phyloP scores from a whole-genome alignment of 2,329 filamentous ascomycete genomes.

The Penicillium sp. region DNA sequence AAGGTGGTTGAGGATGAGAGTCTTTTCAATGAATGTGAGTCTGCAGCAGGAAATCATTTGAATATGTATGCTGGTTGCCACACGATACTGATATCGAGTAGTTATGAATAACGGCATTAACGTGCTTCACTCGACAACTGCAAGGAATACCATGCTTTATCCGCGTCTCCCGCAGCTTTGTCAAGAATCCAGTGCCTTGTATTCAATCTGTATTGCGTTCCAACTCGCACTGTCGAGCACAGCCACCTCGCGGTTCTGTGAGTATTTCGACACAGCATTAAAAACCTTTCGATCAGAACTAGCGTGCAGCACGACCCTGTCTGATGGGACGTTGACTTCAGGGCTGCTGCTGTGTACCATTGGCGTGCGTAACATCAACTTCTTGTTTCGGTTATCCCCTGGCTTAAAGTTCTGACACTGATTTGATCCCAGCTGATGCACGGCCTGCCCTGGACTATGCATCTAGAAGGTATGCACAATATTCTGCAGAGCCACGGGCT shows the following conservation, averaged over 20 bases:
- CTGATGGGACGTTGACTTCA: slow-evolving; percentile 28
- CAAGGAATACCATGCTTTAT: slow-evolving; percentile 19
- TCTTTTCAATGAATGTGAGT: slow-evolving; percentile 26
- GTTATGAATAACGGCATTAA: slow-evolving; percentile 27
- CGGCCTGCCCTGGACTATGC: slow-evolving; percentile 30
- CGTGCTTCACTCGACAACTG: slow-evolving; percentile 25
- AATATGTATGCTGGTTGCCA: background rate
- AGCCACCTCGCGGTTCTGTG: slow-evolving; percentile 20
- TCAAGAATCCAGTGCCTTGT: slow-evolving; percentile 26
- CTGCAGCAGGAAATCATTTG: background rate
- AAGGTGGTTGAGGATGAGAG: slow-evolving; percentile 9
- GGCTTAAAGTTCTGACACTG: background rate
- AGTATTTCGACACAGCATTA: slow-evolving; percentile 27
- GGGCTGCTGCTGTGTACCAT: slow-evolving; percentile 32
- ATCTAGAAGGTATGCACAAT: slow-evolving; percentile 31
- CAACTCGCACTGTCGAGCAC: slow-evolving; percentile 21
- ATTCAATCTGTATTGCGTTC: slow-evolving; percentile 27
- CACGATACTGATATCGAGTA: slow-evolving; percentile 2
- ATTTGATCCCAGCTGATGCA: slow-evolving; percentile 23
- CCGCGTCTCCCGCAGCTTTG: slow-evolving; percentile 20
- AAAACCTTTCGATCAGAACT: slow-evolving; percentile 28
- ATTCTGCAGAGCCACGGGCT: slow-evolving; percentile 23
- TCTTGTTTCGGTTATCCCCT: background rate
- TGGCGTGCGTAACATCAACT: slow-evolving; percentile 20
- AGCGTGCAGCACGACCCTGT: slow-evolving; percentile 17